Conservation (phyloP, 805 yeast genomes). For the Candida pseudofarinosa region DNA sequence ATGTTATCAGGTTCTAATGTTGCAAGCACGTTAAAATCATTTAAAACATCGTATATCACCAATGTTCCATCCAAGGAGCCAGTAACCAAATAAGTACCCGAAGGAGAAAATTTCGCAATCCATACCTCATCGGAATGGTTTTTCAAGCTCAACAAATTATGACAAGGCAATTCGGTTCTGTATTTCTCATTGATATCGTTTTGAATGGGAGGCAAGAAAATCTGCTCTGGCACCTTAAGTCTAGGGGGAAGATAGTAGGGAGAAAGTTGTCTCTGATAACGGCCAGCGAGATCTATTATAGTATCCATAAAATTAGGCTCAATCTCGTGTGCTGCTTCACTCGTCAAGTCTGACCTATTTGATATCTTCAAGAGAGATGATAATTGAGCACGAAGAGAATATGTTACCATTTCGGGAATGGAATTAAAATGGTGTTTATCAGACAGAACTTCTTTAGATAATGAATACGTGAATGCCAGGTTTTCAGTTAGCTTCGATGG, state of each 20-base stretch:
- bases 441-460: not conserved
- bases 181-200: slow-evolving; percentile 10
- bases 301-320: slow-evolving; percentile 21
- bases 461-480: not conserved
- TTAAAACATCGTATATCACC: slow-evolving; percentile 59
- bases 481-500: slow-evolving; percentile 1
- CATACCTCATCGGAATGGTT: slow-evolving; percentile 76
- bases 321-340: slow-evolving; percentile 4
- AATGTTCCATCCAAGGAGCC: slow-evolving; percentile 67
- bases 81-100: slow-evolving; percentile 72
- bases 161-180: slow-evolving; percentile 42
- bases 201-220: slow-evolving; percentile 12
- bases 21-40: slow-evolving; percentile 32
- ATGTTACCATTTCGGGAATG: not conserved
- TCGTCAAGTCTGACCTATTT: not conserved
- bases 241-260: slow-evolving; percentile 30
- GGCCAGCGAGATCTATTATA: slow-evolving; percentile 14
- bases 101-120: slow-evolving; percentile 74
- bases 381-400: not conserved
- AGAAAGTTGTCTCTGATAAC: slow-evolving; percentile 19
- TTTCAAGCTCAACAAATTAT: slow-evolving; percentile 41
- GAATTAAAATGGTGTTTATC: not conserved
- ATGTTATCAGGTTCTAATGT: slow-evolving; percentile 24
- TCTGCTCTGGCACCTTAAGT: slow-evolving; percentile 3
- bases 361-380: not conserved